A percentile compares a stretch with the other conserved stretches of the same genome.
Evolutionary conservation across 805 yeast species (phyloP).

Genomic region (Tetrapisispora taiwanensis): DNA sequence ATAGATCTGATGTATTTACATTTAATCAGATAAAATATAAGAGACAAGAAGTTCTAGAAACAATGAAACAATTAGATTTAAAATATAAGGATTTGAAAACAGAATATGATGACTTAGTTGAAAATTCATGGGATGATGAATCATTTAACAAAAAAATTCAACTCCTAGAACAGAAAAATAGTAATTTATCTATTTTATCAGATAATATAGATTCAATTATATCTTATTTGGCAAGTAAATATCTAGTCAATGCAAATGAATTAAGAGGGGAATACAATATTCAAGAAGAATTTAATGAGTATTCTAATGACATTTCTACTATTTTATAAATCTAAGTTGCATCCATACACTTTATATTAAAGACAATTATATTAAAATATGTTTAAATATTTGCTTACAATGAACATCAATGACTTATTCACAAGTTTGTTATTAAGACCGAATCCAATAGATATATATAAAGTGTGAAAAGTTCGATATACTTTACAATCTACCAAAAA

Average conservation of each 20-base stretch:
- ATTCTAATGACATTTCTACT: neutral
- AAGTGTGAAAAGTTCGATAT: too few relatives aligned
- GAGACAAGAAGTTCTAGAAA: slow-evolving; percentile 4
- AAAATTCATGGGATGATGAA: slow-evolving; percentile 15
- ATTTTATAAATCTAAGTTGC: neutral
- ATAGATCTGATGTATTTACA: slow-evolving; percentile 1
- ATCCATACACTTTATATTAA: too few relatives aligned
- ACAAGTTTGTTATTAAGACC: too few relatives aligned
- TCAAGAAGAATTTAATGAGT: slow-evolving; percentile 33
- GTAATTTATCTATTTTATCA: slow-evolving; percentile 13
- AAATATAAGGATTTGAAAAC: slow-evolving; percentile 5
- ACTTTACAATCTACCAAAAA: too few relatives aligned
- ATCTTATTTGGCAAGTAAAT: slow-evolving; percentile 28
- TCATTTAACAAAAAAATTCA: slow-evolving; percentile 7
- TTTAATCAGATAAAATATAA: neutral
- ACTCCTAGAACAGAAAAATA: slow-evolving; percentile 1
- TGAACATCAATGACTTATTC: too few relatives aligned
- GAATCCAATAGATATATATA: too few relatives aligned
- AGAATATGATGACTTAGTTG: slow-evolving; percentile 1
- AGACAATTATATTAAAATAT: too few relatives aligned
- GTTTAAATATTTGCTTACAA: too few relatives aligned
- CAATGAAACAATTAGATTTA: slow-evolving; percentile 8
- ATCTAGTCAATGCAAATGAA: slow-evolving; percentile 21
- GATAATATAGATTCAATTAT: slow-evolving; percentile 37
- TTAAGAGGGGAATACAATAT: slow-evolving; percentile 34